Percentiles rank a stretch among this genome's conserved stretches.
phyloP scores from a whole-genome alignment of 1,284 basidiomycete species.

The Hypsizygus ulmarius region DNA sequence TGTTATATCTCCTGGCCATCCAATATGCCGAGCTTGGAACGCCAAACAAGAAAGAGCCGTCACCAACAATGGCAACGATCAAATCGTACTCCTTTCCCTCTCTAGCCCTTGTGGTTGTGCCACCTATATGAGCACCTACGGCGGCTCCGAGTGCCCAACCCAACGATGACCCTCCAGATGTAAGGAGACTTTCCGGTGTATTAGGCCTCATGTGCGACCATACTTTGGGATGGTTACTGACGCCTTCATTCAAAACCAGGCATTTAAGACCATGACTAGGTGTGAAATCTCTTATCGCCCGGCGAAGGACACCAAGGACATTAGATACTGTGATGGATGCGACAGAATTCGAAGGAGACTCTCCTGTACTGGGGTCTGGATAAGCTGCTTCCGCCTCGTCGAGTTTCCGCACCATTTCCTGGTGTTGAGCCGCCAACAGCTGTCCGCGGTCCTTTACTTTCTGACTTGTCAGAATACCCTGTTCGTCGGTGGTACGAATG shows the following conservation, averaged over 20 bases:
- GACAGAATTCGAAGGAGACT: neutral
- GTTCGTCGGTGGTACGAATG: constrained; percentile 22
- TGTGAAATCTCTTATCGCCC: constrained; percentile 34
- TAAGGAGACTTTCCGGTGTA: constrained; percentile 45
- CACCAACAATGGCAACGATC: constrained; percentile 58
- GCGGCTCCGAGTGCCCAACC: constrained; percentile 68
- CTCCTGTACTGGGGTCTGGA: neutral
- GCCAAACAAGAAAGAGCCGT: constrained; percentile 66
- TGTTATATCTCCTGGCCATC: constrained; percentile 66
- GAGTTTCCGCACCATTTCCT: constrained; percentile 25
- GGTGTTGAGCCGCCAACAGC: constrained; percentile 22
- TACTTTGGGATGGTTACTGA: constrained; percentile 52
- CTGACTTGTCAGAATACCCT: constrained; percentile 18
- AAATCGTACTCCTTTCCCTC: constrained; percentile 41
- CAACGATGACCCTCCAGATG: constrained; percentile 58
- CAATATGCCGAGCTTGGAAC: constrained; percentile 65
- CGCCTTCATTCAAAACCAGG: constrained; percentile 61
- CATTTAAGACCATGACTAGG: constrained; percentile 37
- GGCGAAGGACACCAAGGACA: constrained; percentile 49
- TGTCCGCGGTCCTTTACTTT: constrained; percentile 18
- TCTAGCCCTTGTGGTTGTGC: constrained; percentile 26
- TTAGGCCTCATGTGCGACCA: constrained; percentile 61
- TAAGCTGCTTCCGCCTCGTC: constrained; percentile 27
- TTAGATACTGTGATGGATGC: constrained; percentile 43
- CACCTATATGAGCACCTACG: constrained; percentile 54